Percentiles rank a stretch among this genome's conserved stretches.
Evolutionary conservation across 148 eudicot species (phyloP).

Genomic region (Rhododendron williamsianum): DNA sequence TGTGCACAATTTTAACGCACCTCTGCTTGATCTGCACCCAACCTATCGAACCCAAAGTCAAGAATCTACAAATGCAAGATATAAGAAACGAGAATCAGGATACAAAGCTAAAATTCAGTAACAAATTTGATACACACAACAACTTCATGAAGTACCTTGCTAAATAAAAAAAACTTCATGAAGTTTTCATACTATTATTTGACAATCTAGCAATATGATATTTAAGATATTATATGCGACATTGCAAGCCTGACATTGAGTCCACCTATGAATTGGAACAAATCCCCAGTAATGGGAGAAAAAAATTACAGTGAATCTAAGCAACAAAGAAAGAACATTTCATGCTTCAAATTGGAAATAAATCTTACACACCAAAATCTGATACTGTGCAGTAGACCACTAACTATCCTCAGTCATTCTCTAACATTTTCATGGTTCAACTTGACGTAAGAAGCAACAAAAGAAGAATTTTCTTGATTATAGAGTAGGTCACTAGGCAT

Average conservation of each 20-base stretch:
- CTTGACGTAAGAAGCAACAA: not conserved
- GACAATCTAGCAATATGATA: not conserved
- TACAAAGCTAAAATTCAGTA: not conserved
- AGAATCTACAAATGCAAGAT: conserved; percentile 55
- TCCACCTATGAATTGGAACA: not conserved
- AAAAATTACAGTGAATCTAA: no score
- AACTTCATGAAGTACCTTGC: not conserved
- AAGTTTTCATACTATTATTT: not conserved
- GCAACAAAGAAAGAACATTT: not conserved
- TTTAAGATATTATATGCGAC: not conserved
- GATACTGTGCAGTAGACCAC: not conserved
- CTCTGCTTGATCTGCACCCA: conserved; percentile 81
- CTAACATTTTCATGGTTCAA: not conserved
- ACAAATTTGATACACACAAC: not conserved
- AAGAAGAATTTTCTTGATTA: not conserved
- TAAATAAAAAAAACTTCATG: not conserved
- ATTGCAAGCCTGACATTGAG: not conserved
- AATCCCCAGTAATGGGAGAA: not conserved
- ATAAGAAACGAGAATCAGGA: not conserved
- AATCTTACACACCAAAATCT: not conserved
- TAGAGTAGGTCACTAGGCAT: not conserved
- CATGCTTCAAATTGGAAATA: not conserved
- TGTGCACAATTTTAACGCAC: conserved; percentile 26
- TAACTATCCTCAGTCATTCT: not conserved
- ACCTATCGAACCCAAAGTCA: conserved; percentile 92